A percentile compares a stretch with the other conserved stretches of the same genome.
These are phyloP conservation scores for Hordeum vulgare DNA, from an alignment of 176 grass and related monocot genomes.

Conservation along the genomic window MorexV3_pseudomolecules_assembly NC_058522.1:362506569-362507068, in stretches of 20 bases:
- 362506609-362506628: not conserved
- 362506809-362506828: not conserved
- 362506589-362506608: not conserved
- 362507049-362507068: not conserved
- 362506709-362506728: not conserved
- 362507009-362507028: constrained; percentile 5
- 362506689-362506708: not conserved
- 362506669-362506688: not conserved
- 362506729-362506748: constrained; percentile 8
- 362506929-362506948: constrained; percentile 7
- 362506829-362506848: not conserved
- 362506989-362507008: not conserved
- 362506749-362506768: not conserved
- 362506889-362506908: not conserved
- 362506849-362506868: not conserved
- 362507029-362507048: not conserved
- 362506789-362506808: not conserved
- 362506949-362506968: not conserved
- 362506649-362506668: constrained; percentile 8
- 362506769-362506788: not conserved
- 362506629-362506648: not conserved
- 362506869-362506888: constrained; percentile 5
- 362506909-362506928: not conserved
- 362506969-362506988: not conserved
- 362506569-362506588: constrained; percentile 1